These are phyloP conservation scores for Isabelozyma pseudorhagii DNA, from an alignment of 805 yeast species.

Conservation along the genomic window DNA sequence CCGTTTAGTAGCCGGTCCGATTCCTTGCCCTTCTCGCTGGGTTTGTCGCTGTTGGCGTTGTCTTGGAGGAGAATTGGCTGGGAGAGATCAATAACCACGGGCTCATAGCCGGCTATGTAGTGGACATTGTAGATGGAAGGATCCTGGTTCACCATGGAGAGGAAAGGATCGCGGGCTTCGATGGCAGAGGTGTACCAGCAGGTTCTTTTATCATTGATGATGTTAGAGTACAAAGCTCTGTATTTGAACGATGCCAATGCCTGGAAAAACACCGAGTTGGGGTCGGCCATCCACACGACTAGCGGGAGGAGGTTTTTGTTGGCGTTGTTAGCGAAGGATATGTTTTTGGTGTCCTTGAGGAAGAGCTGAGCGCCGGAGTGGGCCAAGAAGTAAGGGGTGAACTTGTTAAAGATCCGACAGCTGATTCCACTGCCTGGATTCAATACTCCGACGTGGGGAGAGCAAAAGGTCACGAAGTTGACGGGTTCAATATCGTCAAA, in stretches of 20 bases:
- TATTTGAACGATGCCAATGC: slow-evolving; percentile 53
- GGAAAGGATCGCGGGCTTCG: slow-evolving; percentile 58
- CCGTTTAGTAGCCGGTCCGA: not conserved
- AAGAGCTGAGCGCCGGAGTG: slow-evolving; percentile 75
- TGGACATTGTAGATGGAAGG: slow-evolving; percentile 37
- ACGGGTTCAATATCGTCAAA: slow-evolving; percentile 57
- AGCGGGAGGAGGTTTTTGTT: slow-evolving; percentile 43
- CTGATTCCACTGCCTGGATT: slow-evolving; percentile 47
- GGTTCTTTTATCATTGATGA: slow-evolving; percentile 76
- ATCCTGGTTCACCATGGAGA: slow-evolving; percentile 42
- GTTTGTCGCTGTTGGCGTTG: not conserved
- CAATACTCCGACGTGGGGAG: slow-evolving; percentile 67
- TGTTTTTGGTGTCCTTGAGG: slow-evolving; percentile 36
- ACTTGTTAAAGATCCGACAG: slow-evolving; percentile 53
- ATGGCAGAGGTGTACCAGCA: slow-evolving; percentile 83
- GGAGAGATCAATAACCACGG: slow-evolving; percentile 52
- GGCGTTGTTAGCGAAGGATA: not conserved
- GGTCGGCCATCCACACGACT: slow-evolving; percentile 62
- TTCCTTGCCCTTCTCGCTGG: not conserved
- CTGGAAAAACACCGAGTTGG: slow-evolving; percentile 54
- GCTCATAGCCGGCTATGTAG: slow-evolving; percentile 52
- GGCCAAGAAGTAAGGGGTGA: slow-evolving; percentile 67
- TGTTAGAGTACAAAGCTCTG: slow-evolving; percentile 66
- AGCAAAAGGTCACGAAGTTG: slow-evolving; percentile 48
- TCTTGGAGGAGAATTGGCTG: slow-evolving; percentile 34